Evolutionary conservation across 1,284 basidiomycete genomes (phyloP), one percentile per base, ranked within the genome.

Genomic region (Tilletia horrida): DNA sequence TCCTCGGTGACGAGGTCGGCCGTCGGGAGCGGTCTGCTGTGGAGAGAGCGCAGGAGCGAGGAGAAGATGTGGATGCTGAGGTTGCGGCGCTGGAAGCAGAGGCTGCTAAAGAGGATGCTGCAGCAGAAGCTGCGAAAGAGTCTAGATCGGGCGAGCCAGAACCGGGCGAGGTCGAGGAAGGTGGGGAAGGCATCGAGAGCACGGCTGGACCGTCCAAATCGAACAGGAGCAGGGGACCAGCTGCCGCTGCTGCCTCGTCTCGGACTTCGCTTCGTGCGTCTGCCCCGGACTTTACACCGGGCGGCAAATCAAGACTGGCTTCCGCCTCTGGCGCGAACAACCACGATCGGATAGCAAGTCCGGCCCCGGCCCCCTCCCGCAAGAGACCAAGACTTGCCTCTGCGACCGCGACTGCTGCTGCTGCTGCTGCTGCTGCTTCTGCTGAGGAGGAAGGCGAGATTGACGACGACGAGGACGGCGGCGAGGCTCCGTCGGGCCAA

Each of bases 1-100:
- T 31, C 14, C 27, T 59, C 13, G 55, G 55, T 13, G 55, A 59
- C 3, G 29, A 59, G 16, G 55, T 59, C 55, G 55, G 55, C 27
- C 23, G 55, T 13, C 11, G 55, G 31, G 55, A 59, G n/a, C 55
- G 55, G 3, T 59, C 55, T 16, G 55, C 55, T 18, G 55, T 59
- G 18, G 55, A 59, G 55, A 25, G 55, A 9, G 55, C 55, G 3
- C 55, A 59, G 55, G 55, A 59, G 55, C 2, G 31, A 31, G 55
- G 55, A 14, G 55, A 59, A 29, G 55, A 59, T 59, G 29, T 59
- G 13, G 55, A 59, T 59, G 29, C 55, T 35, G 55, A 59, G 55
- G 29, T 59, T 16, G 55, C 55, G 11, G 55, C 55, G 31, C 55
- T 59, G 7, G 55, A 59, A 18, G 55, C 55, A 13, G 55, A 59